Percentiles rank a stretch among this genome's conserved stretches.
Conservation (phyloP, 2,329 filamentous ascomycete genomes). For the Colletotrichum sp. region DNA sequence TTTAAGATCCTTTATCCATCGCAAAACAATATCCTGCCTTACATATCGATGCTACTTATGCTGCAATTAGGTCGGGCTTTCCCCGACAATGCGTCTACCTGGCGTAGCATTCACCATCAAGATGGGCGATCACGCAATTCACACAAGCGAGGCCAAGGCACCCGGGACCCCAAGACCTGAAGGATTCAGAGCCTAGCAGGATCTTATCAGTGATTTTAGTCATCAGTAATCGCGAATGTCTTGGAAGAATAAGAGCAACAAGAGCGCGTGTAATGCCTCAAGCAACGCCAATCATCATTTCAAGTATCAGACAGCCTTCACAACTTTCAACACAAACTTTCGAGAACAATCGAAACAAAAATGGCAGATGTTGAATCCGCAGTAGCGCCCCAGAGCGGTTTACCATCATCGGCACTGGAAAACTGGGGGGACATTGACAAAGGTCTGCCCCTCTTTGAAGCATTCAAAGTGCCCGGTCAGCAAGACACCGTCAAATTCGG, state of each 20-base stretch:
- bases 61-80: not conserved
- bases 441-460: not conserved
- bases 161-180: not conserved
- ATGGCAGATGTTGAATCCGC: not conserved
- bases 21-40: not conserved
- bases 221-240: not conserved
- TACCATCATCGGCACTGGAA: not conserved
- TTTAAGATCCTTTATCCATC: not conserved
- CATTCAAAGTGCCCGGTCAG: slow-evolving; percentile 27
- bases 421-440: no score
- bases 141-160: not conserved
- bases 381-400: not conserved
- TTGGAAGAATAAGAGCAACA: not conserved
- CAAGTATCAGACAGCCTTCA: not conserved
- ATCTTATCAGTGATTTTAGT: not conserved
- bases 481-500: slow-evolving; percentile 25
- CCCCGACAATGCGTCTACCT: not conserved
- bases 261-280: not conserved
- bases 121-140: slow-evolving; percentile 1
- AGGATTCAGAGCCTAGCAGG: not conserved
- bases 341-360: not conserved
- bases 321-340: not conserved
- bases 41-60: not conserved
- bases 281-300: not conserved
- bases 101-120: not conserved